Percentiles rank a stretch among this genome's conserved stretches.
Evolutionary conservation across 495 filamentous ascomycete genomes (phyloP).

Genomic region (Letharia lupina): DNA sequence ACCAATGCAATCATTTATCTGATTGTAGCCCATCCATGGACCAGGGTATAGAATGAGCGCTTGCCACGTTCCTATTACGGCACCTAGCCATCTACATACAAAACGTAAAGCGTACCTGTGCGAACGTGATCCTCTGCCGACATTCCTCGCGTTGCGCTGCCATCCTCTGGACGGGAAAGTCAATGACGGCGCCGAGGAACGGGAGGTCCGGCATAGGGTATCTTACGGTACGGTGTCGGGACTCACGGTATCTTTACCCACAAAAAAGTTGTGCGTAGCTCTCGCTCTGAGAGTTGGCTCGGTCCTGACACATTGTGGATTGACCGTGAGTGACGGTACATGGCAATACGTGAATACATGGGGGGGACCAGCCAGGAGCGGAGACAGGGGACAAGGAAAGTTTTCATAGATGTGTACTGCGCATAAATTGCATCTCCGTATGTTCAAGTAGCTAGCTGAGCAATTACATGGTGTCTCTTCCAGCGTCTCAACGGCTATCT

Average conservation of each 20-base stretch:
- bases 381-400: not conserved
- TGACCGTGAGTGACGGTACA: not conserved
- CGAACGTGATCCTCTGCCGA: too few species aligned
- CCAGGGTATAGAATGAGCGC: too few species aligned
- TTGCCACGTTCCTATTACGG: too few species aligned
- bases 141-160: too few species aligned
- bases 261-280: not conserved
- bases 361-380: not conserved
- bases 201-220: not conserved
- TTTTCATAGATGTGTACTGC: not conserved
- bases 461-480: slow-evolving; percentile 1
- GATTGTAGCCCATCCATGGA: too few species aligned
- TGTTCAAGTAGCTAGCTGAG: slow-evolving; percentile 1
- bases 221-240: not conserved
- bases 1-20: too few species aligned
- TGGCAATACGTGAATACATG: not conserved
- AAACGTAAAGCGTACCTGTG: not conserved
- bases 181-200: too few species aligned
- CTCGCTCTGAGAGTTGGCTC: not conserved
- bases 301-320: not conserved
- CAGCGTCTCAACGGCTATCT: not conserved
- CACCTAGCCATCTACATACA: not conserved
- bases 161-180: too few species aligned
- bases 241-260: too few species aligned
- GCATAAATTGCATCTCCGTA: not conserved